Evolutionary conservation across 179 eudicot genomes (phyloP).

Genomic region (Beta macrorhiza): DNA sequence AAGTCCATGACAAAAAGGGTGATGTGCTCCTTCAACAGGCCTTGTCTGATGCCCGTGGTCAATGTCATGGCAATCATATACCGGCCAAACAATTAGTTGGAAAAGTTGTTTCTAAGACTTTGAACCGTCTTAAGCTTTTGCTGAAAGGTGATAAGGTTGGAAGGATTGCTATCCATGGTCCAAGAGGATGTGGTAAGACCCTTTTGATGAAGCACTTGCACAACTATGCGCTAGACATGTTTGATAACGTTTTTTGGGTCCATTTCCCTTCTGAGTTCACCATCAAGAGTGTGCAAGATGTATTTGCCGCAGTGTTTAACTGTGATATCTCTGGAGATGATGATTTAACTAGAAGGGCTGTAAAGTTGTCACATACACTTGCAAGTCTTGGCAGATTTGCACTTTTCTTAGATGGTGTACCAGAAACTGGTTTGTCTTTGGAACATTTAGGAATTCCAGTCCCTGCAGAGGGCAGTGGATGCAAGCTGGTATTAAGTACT

Average conservation of each 20-base stretch:
- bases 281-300: constrained; percentile 20
- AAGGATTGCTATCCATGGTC: background rate
- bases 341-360: constrained; percentile 1
- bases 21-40: background rate
- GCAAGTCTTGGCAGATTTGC: constrained; percentile 16
- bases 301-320: constrained; percentile 15
- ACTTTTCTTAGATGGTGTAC: constrained; percentile 12
- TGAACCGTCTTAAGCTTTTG: background rate
- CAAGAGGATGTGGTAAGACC: background rate
- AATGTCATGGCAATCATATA: background rate
- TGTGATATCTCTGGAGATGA: constrained; percentile 7
- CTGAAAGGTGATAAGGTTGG: background rate
- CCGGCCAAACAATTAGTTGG: constrained; percentile 11
- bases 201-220: constrained; percentile 16
- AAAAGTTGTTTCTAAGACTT: background rate
- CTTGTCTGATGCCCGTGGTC: background rate
- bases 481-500: constrained; percentile 20
- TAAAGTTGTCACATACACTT: background rate
- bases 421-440: background rate
- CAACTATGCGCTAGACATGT: background rate
- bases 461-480: constrained; percentile 14
- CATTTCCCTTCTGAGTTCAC: constrained; percentile 9
- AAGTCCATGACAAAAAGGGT: background rate
- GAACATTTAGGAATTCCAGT: constrained; percentile 6
- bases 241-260: constrained; percentile 19